These are phyloP conservation scores for Hypoxylon sp. DNA, from an alignment of 2,329 filamentous ascomycete species.

Conservation along the genomic window DNA sequence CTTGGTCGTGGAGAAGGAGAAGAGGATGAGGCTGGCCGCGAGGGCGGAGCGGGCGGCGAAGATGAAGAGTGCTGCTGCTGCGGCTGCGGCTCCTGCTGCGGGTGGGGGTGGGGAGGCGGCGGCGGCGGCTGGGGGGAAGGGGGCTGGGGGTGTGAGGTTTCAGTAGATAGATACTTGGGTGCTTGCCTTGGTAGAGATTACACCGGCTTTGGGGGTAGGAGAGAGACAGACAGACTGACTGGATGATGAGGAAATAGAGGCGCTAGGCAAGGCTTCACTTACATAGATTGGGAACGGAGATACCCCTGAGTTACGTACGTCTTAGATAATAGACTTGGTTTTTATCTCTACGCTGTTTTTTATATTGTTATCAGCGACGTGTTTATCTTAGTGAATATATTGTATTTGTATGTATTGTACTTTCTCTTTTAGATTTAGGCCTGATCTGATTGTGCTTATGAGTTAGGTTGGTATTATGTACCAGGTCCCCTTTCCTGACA, in stretches of 20 bases:
- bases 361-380: neutral
- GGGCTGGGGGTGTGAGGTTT: conserved; percentile 14
- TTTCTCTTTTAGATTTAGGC: neutral
- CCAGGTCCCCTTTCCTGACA: too few species aligned
- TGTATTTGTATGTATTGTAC: neutral
- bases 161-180: neutral
- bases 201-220: neutral
- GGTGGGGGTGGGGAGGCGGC: neutral
- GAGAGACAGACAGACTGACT: neutral
- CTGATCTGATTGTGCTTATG: neutral
- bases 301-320: conserved; percentile 17
- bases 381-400: neutral
- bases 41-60: neutral
- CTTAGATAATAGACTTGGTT: conserved; percentile 15
- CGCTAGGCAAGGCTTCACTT: conserved; percentile 5
- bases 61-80: neutral
- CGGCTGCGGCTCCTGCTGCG: neutral
- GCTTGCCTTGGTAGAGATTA: neutral
- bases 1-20: conserved; percentile 50
- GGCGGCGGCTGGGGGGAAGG: neutral
- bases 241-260: conserved; percentile 3
- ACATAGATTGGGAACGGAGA: conserved; percentile 10
- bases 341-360: neutral
- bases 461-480: too few species aligned
- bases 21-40: conserved; percentile 24